Percentiles rank a stretch among this genome's conserved stretches.
These are phyloP conservation scores for Podaxis sp. DNA, from an alignment of 768 basidiomycete genomes.

Conservation along the genomic window DNA sequence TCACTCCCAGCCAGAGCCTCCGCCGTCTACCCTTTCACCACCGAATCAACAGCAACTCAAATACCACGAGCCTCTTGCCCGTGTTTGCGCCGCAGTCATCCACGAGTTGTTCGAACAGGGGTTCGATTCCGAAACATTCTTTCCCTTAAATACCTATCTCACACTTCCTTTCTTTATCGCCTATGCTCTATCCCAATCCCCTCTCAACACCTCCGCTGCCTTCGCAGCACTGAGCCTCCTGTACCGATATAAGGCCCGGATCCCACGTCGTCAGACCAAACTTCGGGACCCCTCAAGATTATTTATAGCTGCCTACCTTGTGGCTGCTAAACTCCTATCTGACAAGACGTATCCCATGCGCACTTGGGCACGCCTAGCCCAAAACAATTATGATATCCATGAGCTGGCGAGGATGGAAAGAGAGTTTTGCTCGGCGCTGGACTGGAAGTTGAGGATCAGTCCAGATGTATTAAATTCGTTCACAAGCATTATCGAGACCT, in stretches of 20 bases:
- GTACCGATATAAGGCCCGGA: neutral
- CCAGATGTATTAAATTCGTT: conserved; percentile 3
- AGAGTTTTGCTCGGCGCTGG: conserved; percentile 4
- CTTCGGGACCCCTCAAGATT: conserved; percentile 8
- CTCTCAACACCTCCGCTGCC: neutral
- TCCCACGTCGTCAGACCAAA: neutral
- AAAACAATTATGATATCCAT: conserved; percentile 8
- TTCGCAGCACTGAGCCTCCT: conserved; percentile 6
- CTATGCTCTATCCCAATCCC: conserved; percentile 5
- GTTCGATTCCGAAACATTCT: neutral
- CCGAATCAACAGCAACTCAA: conserved; percentile 5
- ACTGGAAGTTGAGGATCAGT: conserved; percentile 8
- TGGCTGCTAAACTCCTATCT: conserved; percentile 9
- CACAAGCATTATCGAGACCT: neutral
- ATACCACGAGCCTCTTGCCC: neutral
- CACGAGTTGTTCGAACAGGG: neutral
- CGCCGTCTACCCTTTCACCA: neutral
- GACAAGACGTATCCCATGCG: conserved; percentile 10
- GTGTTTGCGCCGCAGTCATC: conserved; percentile 5
- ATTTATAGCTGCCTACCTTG: conserved; percentile 8
- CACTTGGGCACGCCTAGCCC: conserved; percentile 7
- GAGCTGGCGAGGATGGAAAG: conserved; percentile 9
- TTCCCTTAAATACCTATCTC: neutral
- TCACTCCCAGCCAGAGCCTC: neutral
- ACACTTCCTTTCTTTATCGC: conserved; percentile 9